Base-by-base conservation (phyloP, 73 alveolate species). In the Paramecium tetraurelia region DNA sequence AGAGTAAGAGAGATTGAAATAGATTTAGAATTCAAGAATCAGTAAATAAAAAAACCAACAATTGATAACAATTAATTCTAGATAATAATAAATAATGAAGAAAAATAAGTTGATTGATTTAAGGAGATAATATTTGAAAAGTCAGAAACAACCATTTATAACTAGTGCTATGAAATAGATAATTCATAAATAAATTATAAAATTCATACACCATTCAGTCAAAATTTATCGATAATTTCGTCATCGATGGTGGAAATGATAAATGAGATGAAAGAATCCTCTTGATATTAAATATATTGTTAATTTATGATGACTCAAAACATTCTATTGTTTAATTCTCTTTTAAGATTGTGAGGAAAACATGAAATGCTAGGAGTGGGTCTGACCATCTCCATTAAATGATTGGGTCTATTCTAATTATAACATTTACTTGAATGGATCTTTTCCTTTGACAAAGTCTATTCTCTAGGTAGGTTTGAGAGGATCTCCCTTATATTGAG, bases 341-440 rank as follows among this genome's bases (percentile, higher is more conserved):
- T 80, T 80, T 80, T 80, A 40, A 80, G 57, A 35, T 80, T 80
- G 27, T 80, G 90, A 20, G 90, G 90, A 43, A 80, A 80, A 48
- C 90, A 80, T 10, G 90, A 80, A 24, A 80, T 35, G 44, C 90
- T 80, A 20, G 90, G 90, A 20, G 90, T 80, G n/a, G 90, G 90
- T 46, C 90, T 40, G 7, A 63, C 75, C 38, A 24, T 44, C 14
- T 46, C 57, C 27, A 29, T 41, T 41, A 80, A 80, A 46, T 80
- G 48, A 43, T 80, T 41, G 18, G 90, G 90, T 80, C 90, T 80
- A 46, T 44, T 22, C 21, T 80, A 35, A 24, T 7, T 4, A 18
- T 80, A 0, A 53, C 4, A 18, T 18, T 20, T 80, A 80, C 90
- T 80, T 80, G 7, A 80, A 80, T 0, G 90, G 76, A 7, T 80